Evolutionary conservation across 2,329 filamentous ascomycete genomes (phyloP), one percentile per base, ranked within the genome.

Genomic region (Xylariales sp.): DNA sequence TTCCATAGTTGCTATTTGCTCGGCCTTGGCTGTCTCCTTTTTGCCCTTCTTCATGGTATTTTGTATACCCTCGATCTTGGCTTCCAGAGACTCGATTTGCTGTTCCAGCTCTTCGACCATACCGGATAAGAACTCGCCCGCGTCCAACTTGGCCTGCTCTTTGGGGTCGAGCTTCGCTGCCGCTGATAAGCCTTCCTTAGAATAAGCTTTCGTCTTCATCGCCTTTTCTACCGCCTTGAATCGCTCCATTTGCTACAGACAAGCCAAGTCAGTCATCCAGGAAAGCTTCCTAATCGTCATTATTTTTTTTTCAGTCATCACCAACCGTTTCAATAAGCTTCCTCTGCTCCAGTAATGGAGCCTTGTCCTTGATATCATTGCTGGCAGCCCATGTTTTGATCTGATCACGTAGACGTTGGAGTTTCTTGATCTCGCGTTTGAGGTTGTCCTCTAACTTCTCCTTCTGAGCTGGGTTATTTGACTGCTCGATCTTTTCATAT

Each of bases 161-260:
- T 90, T 95, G n/a, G 93, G 93, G 67, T 98, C 93, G 47, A 97
- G 76, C 65, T 95, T 94, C 35, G 88, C 83, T 18, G 89, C 88
- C 37, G 91, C 87, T 47, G 88, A 93, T 48, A 98, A 70, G 30
- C 93, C 93, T 66, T 97, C 93, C 72, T 98, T 97, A 45, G 93
- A 97, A 67, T 95, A 98, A 44, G 93, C 93, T 66, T 98, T 98
- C 40, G 93, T 98, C 74, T 98, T 98, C 93, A 98, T 97, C 57
- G 95, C 93, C 73, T 98, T 98, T 66, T 98, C 93, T 37, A 98
- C 93, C n/a, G 90, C 91, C 71, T 98, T 98, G 78, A 98, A 98
- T 56, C 88, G 89, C 69, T 98, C 93, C 93, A 98, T 98, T 86
- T 91, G 84, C 88, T 93, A 67, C 62, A 44, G 29, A 16, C 20